Evolutionary conservation across 805 yeast species (phyloP), one percentile per base, ranked within the genome.

Genomic region (Metschnikowia rubicola): DNA sequence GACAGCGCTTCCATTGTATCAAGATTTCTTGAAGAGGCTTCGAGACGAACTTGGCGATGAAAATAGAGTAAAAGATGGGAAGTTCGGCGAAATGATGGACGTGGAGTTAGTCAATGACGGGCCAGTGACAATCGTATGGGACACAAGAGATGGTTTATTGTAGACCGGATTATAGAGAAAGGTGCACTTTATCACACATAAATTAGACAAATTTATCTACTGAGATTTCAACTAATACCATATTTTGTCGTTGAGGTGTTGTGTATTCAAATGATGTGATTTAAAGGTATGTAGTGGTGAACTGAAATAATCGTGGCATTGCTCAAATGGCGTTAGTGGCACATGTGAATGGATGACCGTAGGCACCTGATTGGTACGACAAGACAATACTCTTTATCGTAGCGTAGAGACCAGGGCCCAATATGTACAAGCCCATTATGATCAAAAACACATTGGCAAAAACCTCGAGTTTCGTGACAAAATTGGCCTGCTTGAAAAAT

Each of bases 41-140:
- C 65, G 72, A 50, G 59, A 55, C 1, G 78, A 77, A n/a, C 50
- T 88, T 47, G 87, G 87, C 0, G 76, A 72, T 1, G 81, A 74
- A 0, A 62, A 59, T 6, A 80, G 79, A 39, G 96, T 90, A 3
- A 77, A 84, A 53, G 97, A 91, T 58, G 99, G 99, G 2, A 73
- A 80, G 46, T 94, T 94, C 63, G 99, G 98, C 0, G 98, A 92
- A 10, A 88, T 92, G 96, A 94, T 94, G 99, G 96, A 88, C 53
- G 97, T 95, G 12, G 77, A 78, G 1, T 66, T 92, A 50, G 81
- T 84, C 11, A 94, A 94, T 60, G 97, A 92, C 58, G 98, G 98
- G 1, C 98, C 98, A 0, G 89, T 88, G 0, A 92, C 98, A 0
- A 84, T 92, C 30, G 78, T 84, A 17, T 78, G 86, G 70, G 97